Conservation (phyloP, 2,329 filamentous ascomycete species). For the Calonectria crousiana region DNA sequence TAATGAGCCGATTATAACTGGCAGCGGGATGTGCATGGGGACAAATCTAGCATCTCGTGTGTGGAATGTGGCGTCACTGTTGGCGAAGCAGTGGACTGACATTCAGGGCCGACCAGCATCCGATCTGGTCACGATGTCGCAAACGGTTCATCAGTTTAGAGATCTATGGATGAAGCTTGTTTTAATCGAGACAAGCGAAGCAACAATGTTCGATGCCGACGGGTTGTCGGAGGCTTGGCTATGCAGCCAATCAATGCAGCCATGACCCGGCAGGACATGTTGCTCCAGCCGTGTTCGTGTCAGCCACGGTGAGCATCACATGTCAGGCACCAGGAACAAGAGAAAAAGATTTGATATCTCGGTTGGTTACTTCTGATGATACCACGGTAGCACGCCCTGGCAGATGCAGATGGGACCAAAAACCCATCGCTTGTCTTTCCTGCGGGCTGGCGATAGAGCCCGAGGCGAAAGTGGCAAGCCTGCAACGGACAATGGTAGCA, state of each 20-base stretch:
- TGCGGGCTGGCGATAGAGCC: neutral
- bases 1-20: constrained; percentile 26
- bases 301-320: constrained; percentile 21
- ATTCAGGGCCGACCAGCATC: neutral
- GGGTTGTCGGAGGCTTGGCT: neutral
- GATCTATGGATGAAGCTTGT: neutral
- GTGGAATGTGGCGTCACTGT: constrained; percentile 25
- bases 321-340: constrained; percentile 24
- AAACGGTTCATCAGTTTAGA: neutral
- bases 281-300: neutral
- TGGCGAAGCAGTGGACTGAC: constrained; percentile 1
- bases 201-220: neutral
- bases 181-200: neutral
- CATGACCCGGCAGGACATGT: neutral
- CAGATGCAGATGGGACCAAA: neutral
- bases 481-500: neutral
- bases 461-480: neutral
- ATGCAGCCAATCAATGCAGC: neutral
- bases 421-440: neutral
- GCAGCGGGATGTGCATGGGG: constrained; percentile 24
- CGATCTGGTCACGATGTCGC: constrained; percentile 2
- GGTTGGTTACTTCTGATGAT: constrained; percentile 8
- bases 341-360: neutral
- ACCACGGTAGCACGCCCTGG: constrained; percentile 13
- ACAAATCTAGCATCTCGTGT: constrained; percentile 23